Conservation (phyloP, 2,329 filamentous ascomycete species). For the Xylaria sp. region DNA sequence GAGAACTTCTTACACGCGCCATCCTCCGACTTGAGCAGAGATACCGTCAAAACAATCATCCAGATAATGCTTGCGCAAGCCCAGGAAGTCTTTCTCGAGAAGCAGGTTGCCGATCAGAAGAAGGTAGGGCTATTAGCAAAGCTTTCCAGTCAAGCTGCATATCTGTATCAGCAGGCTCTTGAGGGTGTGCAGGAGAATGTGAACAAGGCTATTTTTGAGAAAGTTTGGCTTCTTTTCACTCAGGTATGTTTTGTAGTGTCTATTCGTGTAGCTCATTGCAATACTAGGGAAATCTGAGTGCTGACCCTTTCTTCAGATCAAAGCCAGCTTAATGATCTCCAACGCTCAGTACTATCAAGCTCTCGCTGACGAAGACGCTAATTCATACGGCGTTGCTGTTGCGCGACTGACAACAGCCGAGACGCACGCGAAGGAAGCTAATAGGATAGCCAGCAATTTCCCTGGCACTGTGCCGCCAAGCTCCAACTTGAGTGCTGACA, state of each 20-base stretch:
- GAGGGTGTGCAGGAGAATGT: constrained; percentile 95
- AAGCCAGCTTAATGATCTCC: constrained; percentile 80
- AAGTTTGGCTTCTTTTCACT: constrained; percentile 83
- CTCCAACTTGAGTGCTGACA: constrained; percentile 83
- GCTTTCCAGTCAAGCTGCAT: constrained; percentile 85
- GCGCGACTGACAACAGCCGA: constrained; percentile 83
- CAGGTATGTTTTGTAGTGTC: constrained; percentile 58
- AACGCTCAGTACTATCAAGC: constrained; percentile 94
- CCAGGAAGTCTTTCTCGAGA: constrained; percentile 97
- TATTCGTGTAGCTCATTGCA: not conserved
- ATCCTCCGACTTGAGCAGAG: constrained; percentile 90
- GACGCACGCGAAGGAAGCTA: constrained; percentile 75
- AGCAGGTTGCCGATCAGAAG: constrained; percentile 90
- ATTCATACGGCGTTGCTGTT: constrained; percentile 83
- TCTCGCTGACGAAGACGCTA: constrained; percentile 84
- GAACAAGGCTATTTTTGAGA: constrained; percentile 87
- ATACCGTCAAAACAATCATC: constrained; percentile 95
- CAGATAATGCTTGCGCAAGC: constrained; percentile 91
- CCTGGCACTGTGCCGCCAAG: constrained; percentile 77
- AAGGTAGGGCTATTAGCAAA: constrained; percentile 92
- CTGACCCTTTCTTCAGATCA: constrained; percentile 54
- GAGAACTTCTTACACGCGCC: constrained; percentile 98
- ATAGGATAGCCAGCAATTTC: constrained; percentile 75
- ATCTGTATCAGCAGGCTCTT: constrained; percentile 82
- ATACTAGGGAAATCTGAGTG: not conserved